Evolutionary conservation across 106 monocot genomes (phyloP), one percentile per base, ranked within the genome.

Genomic region (Dioscorea zingiberensis): DNA sequence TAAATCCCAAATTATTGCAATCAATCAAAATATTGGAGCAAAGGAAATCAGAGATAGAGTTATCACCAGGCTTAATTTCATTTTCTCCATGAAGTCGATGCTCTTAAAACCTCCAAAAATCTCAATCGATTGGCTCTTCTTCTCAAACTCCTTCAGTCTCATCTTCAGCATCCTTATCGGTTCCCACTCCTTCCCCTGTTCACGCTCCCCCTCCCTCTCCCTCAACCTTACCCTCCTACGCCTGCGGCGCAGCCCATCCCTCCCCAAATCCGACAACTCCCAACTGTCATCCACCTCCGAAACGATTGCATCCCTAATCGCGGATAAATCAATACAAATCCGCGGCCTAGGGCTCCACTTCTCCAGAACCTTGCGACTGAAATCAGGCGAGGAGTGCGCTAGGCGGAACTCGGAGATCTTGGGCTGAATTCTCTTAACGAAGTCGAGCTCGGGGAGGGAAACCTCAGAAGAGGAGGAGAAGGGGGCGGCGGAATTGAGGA

Each of bases 401-500:
- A 84, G 68, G 59, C 93, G 76, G 45, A 98, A 64, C 72, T 81
- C 89, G 23, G 82, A 73, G 2, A 98, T 67, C 77, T 98, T 98
- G 12, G 97, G 97, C 70, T 78, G 81, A 47, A 98, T 84, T 75
- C 82, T 66, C 80, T 82, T 93, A 57, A 93, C 79, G 81, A 97
- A 84, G 68, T 97, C 88, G 57, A 92, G 67, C 65, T 98, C 97
- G 25, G 76, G 80, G 12, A 88, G 74, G 59, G 87, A 77, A 23
- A 61, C 62, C 45, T 66, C 70, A 21, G 56, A 19, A 4, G 75
- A 48, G 56, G 79, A 62, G n/a, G 72, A 64, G 54, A 64, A 57
- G 18, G 74, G 17, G 25, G 76, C 47, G 10, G 81, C 75, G 9
- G 89, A 77, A 56, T 78, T 69, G 57, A 93, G 74, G 67, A 98